phyloP scores from a whole-genome alignment of 73 alveolate genomes.

The Paramecium octaurelia region DNA sequence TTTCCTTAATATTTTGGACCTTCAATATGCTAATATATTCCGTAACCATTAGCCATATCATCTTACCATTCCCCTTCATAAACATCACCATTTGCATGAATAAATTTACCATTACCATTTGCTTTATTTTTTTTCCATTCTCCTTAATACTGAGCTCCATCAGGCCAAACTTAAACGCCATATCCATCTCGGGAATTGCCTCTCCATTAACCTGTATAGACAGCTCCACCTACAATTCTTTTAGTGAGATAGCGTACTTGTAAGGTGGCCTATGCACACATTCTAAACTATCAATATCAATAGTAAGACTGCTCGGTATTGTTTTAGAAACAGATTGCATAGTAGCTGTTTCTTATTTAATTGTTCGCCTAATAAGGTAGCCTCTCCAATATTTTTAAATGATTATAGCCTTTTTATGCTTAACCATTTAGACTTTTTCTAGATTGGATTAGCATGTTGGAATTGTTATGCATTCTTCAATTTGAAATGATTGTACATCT shows the following conservation, averaged over 20 bases:
- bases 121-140: slow-evolving; percentile 65
- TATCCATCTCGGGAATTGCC: slow-evolving; percentile 51
- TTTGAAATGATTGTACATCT: background rate
- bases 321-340: background rate
- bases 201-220: slow-evolving; percentile 70
- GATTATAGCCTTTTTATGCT: background rate
- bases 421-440: background rate
- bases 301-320: background rate
- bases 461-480: background rate
- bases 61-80: slow-evolving; percentile 67
- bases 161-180: slow-evolving; percentile 59
- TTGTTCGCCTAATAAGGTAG: background rate
- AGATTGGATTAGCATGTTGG: background rate
- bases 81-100: slow-evolving; percentile 62
- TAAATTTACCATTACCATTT: slow-evolving; percentile 60
- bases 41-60: slow-evolving; percentile 69
- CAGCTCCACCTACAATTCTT: slow-evolving; percentile 67
- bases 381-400: background rate
- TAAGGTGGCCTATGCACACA: background rate
- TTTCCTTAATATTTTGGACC: slow-evolving; percentile 59
- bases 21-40: slow-evolving; percentile 46
- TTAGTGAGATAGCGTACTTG: background rate
- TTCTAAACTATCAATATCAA: background rate
- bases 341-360: background rate
- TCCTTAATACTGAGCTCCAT: slow-evolving; percentile 61